Percentiles rank a stretch among this genome's conserved stretches.
Conservation (phyloP, 495 filamentous ascomycete species). For the Annulohypoxylon moriforme region DNA sequence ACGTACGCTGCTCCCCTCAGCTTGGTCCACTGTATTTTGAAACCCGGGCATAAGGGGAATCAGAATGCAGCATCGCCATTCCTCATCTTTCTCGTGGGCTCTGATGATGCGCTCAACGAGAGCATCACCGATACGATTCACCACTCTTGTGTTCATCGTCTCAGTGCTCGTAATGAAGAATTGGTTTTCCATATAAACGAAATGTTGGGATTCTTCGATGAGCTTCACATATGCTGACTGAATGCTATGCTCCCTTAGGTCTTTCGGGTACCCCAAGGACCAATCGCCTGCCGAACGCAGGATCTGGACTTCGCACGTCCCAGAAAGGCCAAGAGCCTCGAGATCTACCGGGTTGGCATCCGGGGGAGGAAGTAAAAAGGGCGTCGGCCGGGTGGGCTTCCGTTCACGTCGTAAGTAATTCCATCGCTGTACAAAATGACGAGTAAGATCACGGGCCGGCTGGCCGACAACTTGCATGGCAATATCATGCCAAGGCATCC, state of each 20-base stretch:
- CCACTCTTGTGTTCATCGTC: constrained; percentile 85
- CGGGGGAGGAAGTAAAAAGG: constrained; percentile 91
- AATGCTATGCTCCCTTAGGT: constrained; percentile 91
- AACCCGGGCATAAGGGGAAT: constrained; percentile 98
- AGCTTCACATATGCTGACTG: constrained; percentile 94
- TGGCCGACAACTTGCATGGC: constrained; percentile 98
- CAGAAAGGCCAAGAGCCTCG: constrained; percentile 85
- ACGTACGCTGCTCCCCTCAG: constrained; percentile 92
- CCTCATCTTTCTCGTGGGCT: constrained; percentile 84
- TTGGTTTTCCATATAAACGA: constrained; percentile 99
- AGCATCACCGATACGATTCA: constrained; percentile 95
- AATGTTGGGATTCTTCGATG: constrained; percentile 95
- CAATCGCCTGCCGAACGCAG: constrained; percentile 88
- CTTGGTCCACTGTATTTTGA: constrained; percentile 93
- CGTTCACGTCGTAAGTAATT: constrained; percentile 96
- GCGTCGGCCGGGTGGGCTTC: constrained; percentile 92
- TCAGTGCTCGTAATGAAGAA: constrained; percentile 97
- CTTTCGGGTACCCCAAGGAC: constrained; percentile 82
- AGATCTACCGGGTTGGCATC: constrained; percentile 89
- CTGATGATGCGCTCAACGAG: constrained; percentile 90
- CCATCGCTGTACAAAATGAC: constrained; percentile 99
- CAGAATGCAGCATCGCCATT: constrained; percentile 93
- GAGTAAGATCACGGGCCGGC: constrained; percentile 90
- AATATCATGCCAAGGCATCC: constrained; percentile 99
- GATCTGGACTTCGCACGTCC: constrained; percentile 96